phyloP scores from a whole-genome alignment of 352 stramenopile genomes.

The Phytophthora sojae region DNA sequence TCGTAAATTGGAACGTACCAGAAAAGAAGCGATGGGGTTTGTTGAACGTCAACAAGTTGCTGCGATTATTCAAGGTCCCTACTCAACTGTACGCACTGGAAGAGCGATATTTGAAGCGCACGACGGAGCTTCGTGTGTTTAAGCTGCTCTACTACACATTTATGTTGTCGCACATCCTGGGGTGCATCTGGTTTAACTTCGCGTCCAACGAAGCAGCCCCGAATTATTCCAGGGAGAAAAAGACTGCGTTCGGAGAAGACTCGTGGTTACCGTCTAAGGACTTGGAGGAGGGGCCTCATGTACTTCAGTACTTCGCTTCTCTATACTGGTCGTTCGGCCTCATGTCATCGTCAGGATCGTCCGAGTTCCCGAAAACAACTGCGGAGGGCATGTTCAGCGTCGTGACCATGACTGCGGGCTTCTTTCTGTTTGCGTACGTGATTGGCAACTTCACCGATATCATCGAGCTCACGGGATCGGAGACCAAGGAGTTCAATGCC shows the following conservation, averaged over 20 bases:
- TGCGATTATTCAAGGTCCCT: slow-evolving; percentile 56
- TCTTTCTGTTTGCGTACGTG: slow-evolving; percentile 75
- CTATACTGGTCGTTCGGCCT: slow-evolving; percentile 70
- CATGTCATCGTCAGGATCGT: slow-evolving; percentile 57
- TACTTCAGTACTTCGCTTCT: slow-evolving; percentile 58
- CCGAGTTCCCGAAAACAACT: slow-evolving; percentile 50
- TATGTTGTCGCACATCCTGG: slow-evolving; percentile 56
- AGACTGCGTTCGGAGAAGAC: slow-evolving; percentile 29
- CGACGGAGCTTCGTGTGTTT: slow-evolving; percentile 57
- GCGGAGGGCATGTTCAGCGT: slow-evolving; percentile 55
- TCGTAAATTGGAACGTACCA: slow-evolving; percentile 47
- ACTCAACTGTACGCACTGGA: slow-evolving; percentile 55
- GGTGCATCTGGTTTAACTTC: slow-evolving; percentile 68
- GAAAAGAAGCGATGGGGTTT: slow-evolving; percentile 34
- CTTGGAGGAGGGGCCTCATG: slow-evolving; percentile 23
- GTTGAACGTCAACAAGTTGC: slow-evolving; percentile 66
- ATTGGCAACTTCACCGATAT: slow-evolving; percentile 70
- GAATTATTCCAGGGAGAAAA: background rate
- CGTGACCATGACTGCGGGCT: slow-evolving; percentile 62
- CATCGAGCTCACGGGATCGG: slow-evolving; percentile 57
- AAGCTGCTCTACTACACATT: slow-evolving; percentile 76
- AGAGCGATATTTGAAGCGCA: slow-evolving; percentile 62
- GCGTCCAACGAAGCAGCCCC: slow-evolving; percentile 18
- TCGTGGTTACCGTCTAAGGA: slow-evolving; percentile 42
- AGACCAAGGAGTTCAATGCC: slow-evolving; percentile 64